Conservation (phyloP, 2,329 filamentous ascomycete species). For the Penicillium sp. region DNA sequence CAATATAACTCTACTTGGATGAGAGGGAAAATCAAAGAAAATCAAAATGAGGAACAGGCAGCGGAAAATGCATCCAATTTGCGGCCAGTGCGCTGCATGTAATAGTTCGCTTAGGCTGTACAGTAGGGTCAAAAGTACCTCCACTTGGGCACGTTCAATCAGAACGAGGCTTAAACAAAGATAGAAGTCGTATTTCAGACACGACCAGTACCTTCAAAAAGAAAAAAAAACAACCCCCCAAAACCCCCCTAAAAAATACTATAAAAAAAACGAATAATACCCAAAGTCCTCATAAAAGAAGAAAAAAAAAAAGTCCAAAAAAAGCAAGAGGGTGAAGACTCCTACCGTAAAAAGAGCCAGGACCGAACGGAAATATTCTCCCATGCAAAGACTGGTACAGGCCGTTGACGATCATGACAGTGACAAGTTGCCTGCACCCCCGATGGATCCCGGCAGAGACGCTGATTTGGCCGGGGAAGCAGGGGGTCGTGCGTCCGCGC, state of each 20-base stretch:
- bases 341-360: neutral
- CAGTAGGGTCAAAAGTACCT: conserved; percentile 35
- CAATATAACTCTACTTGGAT: no score
- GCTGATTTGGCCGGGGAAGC: conserved; percentile 39
- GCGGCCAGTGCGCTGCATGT: conserved; percentile 30
- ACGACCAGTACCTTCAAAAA: no score
- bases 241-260: no score
- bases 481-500: conserved; percentile 32
- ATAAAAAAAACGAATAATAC: neutral
- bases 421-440: conserved; percentile 10
- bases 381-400: neutral
- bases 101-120: conserved; percentile 28
- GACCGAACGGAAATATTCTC: conserved; percentile 8
- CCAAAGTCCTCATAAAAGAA: no score
- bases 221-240: no score
- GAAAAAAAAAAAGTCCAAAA: neutral
- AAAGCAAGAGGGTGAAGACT: neutral
- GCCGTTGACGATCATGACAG: conserved; percentile 23
- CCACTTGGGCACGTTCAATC: conserved; percentile 9
- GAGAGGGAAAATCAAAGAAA: neutral
- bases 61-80: conserved; percentile 28
- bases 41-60: conserved; percentile 13
- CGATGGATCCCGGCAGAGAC: conserved; percentile 12
- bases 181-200: no score
- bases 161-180: no score